Conservation (phyloP, 108 stramenopile genomes). For the Tribonema minus region DNA sequence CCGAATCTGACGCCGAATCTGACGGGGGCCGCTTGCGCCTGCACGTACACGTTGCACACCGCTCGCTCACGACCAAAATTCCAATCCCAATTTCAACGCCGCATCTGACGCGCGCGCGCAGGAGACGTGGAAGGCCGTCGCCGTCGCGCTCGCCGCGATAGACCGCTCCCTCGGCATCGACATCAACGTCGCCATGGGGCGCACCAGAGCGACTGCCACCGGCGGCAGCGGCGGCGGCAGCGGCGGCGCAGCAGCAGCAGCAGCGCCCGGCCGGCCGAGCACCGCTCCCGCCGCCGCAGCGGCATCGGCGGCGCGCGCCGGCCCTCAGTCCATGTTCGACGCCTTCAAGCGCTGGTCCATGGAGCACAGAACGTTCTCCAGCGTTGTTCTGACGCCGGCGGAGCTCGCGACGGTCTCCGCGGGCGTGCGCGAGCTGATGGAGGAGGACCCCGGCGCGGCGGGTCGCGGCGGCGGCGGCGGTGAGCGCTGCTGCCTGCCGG, state of each 20-base stretch:
- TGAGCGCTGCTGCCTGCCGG: slow-evolving; percentile 12
- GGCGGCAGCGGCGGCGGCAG: background rate
- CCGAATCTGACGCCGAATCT: no score
- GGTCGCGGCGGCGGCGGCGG: background rate
- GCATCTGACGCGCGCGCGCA: no score
- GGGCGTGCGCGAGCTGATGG: background rate
- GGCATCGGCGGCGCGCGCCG: background rate
- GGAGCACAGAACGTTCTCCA: slow-evolving; percentile 41
- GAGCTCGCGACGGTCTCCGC: slow-evolving; percentile 39
- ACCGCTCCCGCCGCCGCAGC: background rate
- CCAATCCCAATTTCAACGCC: no score
- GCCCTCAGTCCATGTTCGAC: slow-evolving; percentile 38
- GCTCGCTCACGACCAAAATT: no score
- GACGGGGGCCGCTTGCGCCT: no score
- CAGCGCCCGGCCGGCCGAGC: slow-evolving; percentile 6
- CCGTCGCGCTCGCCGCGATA: slow-evolving; percentile 24
- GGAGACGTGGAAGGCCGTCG: slow-evolving; percentile 29
- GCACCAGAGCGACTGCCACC: background rate
- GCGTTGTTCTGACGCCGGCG: slow-evolving; percentile 31
- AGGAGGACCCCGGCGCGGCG: background rate
- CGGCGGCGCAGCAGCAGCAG: background rate
- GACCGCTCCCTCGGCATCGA: slow-evolving; percentile 45
- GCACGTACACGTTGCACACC: no score
- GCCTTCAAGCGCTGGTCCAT: slow-evolving; percentile 52
- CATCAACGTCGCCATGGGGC: slow-evolving; percentile 15